Percentiles rank a stretch among this genome's conserved stretches.
Evolutionary conservation across 495 filamentous ascomycete genomes (phyloP).

Genomic region (Geopyxis carbonaria): DNA sequence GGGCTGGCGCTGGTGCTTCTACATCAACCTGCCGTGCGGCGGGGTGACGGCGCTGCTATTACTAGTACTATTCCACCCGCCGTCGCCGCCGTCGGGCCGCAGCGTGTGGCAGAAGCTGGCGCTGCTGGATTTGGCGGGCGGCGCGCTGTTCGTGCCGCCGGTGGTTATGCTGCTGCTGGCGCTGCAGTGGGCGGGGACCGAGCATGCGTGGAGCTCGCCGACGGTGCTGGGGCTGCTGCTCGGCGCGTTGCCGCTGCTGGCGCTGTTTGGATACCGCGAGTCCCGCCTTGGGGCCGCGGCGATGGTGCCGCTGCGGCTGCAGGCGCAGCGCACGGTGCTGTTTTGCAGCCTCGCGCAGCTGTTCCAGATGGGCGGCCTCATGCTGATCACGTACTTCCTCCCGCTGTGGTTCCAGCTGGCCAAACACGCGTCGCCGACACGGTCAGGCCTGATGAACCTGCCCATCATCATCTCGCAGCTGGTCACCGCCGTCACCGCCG

Average conservation of each 20-base stretch:
- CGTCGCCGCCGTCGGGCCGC: background rate
- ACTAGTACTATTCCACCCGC: slow-evolving; percentile 11
- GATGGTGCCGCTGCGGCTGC: slow-evolving; percentile 7
- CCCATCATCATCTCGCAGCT: slow-evolving; percentile 18
- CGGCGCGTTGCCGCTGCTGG: slow-evolving; percentile 7
- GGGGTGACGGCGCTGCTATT: slow-evolving; percentile 22
- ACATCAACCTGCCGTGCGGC: slow-evolving; percentile 35
- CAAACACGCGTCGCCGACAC: slow-evolving; percentile 20
- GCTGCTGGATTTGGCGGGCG: slow-evolving; percentile 35
- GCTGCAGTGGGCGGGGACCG: slow-evolving; percentile 37
- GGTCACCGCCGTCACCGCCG: background rate
- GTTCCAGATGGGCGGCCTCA: slow-evolving; percentile 23
- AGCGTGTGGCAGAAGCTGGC: slow-evolving; percentile 4
- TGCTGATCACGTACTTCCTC: slow-evolving; percentile 31
- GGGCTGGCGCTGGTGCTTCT: slow-evolving; percentile 40
- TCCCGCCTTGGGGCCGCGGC: slow-evolving; percentile 3
- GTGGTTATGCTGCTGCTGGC: slow-evolving; percentile 34
- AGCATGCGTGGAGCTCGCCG: slow-evolving; percentile 33
- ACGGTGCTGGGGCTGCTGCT: slow-evolving; percentile 28
- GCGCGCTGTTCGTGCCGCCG: slow-evolving; percentile 29
- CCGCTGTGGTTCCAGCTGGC: slow-evolving; percentile 30
- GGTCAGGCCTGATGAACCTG: slow-evolving; percentile 25
- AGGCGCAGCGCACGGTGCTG: slow-evolving; percentile 5
- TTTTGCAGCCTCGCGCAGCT: slow-evolving; percentile 32
- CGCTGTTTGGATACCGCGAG: too few relatives aligned